Base-by-base conservation (phyloP, 1,284 basidiomycete species). In the Puccinia novopanici region DNA sequence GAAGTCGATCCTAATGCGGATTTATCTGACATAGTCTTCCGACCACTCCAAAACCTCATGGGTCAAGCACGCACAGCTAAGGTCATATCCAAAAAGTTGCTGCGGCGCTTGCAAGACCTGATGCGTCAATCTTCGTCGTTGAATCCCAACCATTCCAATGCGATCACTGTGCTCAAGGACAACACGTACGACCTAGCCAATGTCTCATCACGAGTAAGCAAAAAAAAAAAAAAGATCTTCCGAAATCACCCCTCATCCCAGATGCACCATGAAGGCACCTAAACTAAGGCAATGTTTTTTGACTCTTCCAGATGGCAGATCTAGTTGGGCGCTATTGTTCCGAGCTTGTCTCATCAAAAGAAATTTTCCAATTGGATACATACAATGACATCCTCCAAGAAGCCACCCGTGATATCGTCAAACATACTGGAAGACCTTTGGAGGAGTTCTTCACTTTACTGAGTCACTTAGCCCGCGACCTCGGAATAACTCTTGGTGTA, bases 11-110 rank as follows among this genome's bases (percentile, higher is more conserved):
- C 92, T 34, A 92, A 94, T 55, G 87, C 91, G 83, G 92, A 93
- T 82, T 88, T 93, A 12, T 89, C 93, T 40, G 87, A 88, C 34
- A 91, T 90, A 63, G 87, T 98, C 72, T 92, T 94, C 83, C 89
- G 89, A 75, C 94, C 94, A 9, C 87, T 97, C 55, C 92, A 93
- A 86, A 89, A 89, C 65, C 88, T 96, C 37, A 87, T 97, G 52
- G 91, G 94, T 83, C 91, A 92, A 82, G 92, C 91, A 84, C 91
- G 92, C 85, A 89, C 89, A 70, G 91, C 92, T 30, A 95, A 95
- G 84, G 89, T 89, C 12, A 12, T 50, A 57, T 71, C 8, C 71
- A 95, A 93, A 87, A 97, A 95, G 89, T 88, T 98, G 79, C 90
- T 91, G 42, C 91, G 91, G 82, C 90, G 93, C 3, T 85, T 97